Conservation (phyloP, 2,329 filamentous ascomycete species). For the Sporothrix humicola region DNA sequence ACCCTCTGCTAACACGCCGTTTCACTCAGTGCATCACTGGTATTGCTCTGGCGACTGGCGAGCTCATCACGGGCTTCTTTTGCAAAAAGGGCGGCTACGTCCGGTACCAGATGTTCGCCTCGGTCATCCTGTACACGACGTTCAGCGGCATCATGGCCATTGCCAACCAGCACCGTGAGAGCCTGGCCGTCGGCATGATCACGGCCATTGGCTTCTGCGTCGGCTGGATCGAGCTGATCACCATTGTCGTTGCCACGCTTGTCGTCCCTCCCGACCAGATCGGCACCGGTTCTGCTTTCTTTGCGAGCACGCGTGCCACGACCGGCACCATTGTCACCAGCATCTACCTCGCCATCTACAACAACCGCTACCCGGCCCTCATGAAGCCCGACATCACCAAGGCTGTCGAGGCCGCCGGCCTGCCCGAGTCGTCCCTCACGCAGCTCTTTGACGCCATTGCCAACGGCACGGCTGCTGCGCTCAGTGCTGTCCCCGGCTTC, state of each 20-base stretch:
- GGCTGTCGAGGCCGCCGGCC: constrained; percentile 27
- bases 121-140: constrained; percentile 10
- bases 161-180: constrained; percentile 28
- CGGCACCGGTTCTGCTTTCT: constrained; percentile 26
- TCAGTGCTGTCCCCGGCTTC: constrained; percentile 25
- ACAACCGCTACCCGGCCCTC: constrained; percentile 24
- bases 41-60: constrained; percentile 25
- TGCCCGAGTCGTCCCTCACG: constrained; percentile 10
- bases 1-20: not conserved
- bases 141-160: constrained; percentile 30
- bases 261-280: constrained; percentile 31
- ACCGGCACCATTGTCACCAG: constrained; percentile 29
- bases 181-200: constrained; percentile 26
- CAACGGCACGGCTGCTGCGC: constrained; percentile 25
- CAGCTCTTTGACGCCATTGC: constrained; percentile 22
- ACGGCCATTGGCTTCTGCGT: constrained; percentile 28
- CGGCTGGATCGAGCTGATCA: constrained; percentile 31
- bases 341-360: constrained; percentile 32
- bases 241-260: constrained; percentile 26
- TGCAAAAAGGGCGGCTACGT: constrained; percentile 26
- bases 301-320: constrained; percentile 25
- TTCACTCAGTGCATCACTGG: constrained; percentile 21
- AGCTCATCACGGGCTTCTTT: constrained; percentile 26
- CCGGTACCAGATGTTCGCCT: constrained; percentile 19
- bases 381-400: constrained; percentile 24